Conservation (phyloP, 331 rosid species). For the Pyracantha coccinea region DNA sequence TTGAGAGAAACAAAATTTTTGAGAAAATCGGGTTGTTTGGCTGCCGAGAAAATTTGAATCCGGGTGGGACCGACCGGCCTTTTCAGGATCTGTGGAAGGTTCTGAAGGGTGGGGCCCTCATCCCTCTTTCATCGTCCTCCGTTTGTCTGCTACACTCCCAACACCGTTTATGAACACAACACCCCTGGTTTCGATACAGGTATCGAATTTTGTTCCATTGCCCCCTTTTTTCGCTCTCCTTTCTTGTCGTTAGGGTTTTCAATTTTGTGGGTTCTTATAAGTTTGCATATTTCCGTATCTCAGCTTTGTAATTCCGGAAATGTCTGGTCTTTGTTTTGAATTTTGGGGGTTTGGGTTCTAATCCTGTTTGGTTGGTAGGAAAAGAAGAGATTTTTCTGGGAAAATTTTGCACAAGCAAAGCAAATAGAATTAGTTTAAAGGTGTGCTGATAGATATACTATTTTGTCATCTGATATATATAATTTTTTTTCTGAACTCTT, state of each 20-base stretch:
- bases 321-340: not conserved
- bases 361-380: not conserved
- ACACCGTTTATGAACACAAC: constrained; percentile 56
- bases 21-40: constrained; percentile 8
- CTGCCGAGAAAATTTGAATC: constrained; percentile 20
- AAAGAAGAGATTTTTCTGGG: not conserved
- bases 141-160: constrained; percentile 31
- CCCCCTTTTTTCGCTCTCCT: not conserved
- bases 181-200: constrained; percentile 42
- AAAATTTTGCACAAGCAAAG: not conserved
- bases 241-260: not conserved
- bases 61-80: not conserved
- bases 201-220: constrained; percentile 17
- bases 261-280: not conserved
- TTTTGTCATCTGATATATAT: not conserved
- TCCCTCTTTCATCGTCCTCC: constrained; percentile 26
- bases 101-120: constrained; percentile 24
- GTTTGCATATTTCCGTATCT: not conserved
- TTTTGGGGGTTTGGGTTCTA: constrained; percentile 3
- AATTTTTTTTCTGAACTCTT: not conserved
- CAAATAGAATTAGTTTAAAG: not conserved
- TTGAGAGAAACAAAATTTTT: not conserved
- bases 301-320: not conserved
- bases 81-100: constrained; percentile 16
- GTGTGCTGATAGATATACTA: not conserved